These are phyloP conservation scores for Fusarium pilosicola DNA, from an alignment of 2,329 filamentous ascomycete genomes.

Conservation along the genomic window DNA sequence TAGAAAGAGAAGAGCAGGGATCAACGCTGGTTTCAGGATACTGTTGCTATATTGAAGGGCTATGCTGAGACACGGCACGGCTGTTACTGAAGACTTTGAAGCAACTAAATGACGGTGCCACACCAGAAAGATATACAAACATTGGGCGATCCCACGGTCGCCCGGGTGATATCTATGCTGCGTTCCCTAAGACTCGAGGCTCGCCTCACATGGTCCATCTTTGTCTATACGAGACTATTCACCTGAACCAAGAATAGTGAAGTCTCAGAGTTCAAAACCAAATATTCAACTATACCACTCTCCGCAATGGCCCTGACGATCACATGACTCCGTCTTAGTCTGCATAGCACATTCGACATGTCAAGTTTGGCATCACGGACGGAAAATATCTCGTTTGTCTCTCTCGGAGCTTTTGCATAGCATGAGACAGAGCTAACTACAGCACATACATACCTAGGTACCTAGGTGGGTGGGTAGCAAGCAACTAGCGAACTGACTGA, in stretches of 20 bases:
- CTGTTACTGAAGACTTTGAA: not conserved
- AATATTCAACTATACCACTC: not conserved
- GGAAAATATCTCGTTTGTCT: not conserved
- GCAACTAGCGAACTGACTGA: not conserved
- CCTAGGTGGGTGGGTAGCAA: not conserved
- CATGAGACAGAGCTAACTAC: not conserved
- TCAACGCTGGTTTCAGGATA: not conserved
- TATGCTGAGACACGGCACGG: constrained; percentile 17
- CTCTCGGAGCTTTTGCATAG: constrained; percentile 14
- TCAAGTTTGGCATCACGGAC: not conserved
- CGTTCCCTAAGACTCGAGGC: not conserved
- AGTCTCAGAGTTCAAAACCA: not conserved
- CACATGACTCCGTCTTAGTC: not conserved
- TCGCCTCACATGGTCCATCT: not conserved
- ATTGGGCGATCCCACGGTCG: not conserved
- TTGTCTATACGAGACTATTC: not conserved
- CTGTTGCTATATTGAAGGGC: not conserved
- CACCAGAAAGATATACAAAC: constrained; percentile 9
- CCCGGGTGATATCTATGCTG: not conserved
- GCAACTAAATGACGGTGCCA: not conserved
- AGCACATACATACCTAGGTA: not conserved
- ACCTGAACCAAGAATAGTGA: not conserved
- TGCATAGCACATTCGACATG: not conserved
- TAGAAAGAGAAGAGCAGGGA: constrained; percentile 7
- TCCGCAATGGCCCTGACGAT: constrained; percentile 6